Evolutionary conservation across 176 grass and related monocot genomes (phyloP).

Genomic region (Triticum monococcum): DNA sequence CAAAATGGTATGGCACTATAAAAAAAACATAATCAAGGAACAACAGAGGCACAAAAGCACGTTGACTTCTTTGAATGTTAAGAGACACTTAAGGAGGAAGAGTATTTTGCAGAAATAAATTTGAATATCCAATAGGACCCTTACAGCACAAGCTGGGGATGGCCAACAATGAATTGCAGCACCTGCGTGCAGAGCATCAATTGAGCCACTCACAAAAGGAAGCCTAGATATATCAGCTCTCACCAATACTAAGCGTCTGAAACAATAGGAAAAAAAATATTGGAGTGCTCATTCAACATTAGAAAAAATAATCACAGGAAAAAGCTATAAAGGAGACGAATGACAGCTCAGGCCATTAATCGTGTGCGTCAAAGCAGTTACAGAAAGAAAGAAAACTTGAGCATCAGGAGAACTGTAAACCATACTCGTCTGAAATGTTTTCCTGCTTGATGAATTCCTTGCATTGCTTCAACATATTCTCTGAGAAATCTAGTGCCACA

Average conservation of each 20-base stretch:
- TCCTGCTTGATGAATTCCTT: conserved; percentile 63
- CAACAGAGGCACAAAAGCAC: neutral
- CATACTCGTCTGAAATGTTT: conserved; percentile 74
- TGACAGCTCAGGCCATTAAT: neutral
- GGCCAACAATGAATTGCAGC: conserved; percentile 97
- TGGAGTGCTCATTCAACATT: neutral
- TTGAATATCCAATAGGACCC: conserved; percentile 9
- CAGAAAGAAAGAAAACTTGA: neutral
- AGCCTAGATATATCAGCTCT: conserved; percentile 92
- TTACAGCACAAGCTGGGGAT: conserved; percentile 85
- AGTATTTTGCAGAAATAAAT: neutral
- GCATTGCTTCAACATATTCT: conserved; percentile 94
- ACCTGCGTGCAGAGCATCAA: conserved; percentile 92
- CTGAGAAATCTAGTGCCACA: conserved; percentile 83
- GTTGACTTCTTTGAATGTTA: neutral
- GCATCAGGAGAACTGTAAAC: conserved; percentile 6
- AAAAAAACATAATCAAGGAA: conserved; percentile 7
- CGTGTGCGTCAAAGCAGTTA: neutral
- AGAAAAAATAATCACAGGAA: neutral
- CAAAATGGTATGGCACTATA: conserved; percentile 1
- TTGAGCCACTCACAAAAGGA: conserved; percentile 64
- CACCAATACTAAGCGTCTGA: conserved; percentile 69
- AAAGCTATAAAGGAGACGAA: neutral
- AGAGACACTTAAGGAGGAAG: neutral
- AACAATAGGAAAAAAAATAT: neutral